Base-by-base conservation (phyloP, 768 basidiomycete species). In the Favolaschia claudopus region DNA sequence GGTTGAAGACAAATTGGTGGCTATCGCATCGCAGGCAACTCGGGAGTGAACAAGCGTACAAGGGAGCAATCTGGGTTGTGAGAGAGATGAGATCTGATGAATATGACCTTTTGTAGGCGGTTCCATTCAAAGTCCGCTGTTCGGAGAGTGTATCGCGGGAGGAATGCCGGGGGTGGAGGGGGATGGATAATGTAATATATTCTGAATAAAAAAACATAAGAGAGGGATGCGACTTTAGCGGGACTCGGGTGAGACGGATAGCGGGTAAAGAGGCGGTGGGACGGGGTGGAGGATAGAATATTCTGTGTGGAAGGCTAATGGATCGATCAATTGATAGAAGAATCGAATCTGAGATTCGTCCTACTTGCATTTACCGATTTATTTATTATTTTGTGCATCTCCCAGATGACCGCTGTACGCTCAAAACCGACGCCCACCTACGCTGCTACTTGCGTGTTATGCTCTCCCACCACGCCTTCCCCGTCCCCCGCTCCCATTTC, bases 381-480 rank as follows among this genome's bases (percentile, higher is more conserved):
- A n/a, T 40, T 19, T 19, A 22, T 40, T 12, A 42, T 24, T n/a
- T 42, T 42, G 12, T 24, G 39, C 39, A 10, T 14, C 19, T 45
- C 19, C 10, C 20, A 28, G 24, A 48, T 56, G 45, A 32, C 45
- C 51, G n/a, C 33, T 25, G 22, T 4, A 32, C 50, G 29, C 50
- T 59, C 58, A 52, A 46, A 59, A 58, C 40, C 43, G 36, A 22
- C 49, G 29, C 45, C 50, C 51, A 25, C 24, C 40, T 37, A 46
- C 25, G 15, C 14, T 22, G 15, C 44, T 14, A 27, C 36, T 33
- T 14, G 19, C 10, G 34, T 42, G 37, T 25, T 31, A 60, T 60
- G 59, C 59, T 60, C 52, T 37, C 68, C 67, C 71, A 69, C 57
- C 65, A 63, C 51, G 66, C 64, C 33, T 61, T 60, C 10, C 47